phyloP scores from a whole-genome alignment of 2,329 filamentous ascomycete species.

The Botrytis medusae region DNA sequence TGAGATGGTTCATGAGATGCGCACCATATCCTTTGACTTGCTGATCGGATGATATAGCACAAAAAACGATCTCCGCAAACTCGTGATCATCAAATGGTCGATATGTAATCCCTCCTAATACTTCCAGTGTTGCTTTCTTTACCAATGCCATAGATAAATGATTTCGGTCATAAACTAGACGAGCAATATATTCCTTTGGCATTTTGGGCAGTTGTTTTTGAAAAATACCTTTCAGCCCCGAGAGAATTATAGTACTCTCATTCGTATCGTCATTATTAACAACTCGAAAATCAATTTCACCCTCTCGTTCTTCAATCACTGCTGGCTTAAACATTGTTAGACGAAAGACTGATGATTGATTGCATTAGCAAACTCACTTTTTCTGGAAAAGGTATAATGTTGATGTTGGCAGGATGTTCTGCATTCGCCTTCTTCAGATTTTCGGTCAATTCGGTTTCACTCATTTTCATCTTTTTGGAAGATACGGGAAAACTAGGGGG shows the following conservation, averaged over 20 bases:
- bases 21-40: constrained; percentile 98
- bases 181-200: constrained; percentile 98
- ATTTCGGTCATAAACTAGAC: constrained; percentile 94
- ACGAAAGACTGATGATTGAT: neutral
- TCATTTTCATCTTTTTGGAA: constrained; percentile 63
- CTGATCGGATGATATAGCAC: constrained; percentile 94
- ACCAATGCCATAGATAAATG: constrained; percentile 97
- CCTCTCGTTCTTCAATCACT: constrained; percentile 88
- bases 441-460: constrained; percentile 46
- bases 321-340: constrained; percentile 58
- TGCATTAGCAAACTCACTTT: constrained; percentile 56
- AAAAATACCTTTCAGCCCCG: constrained; percentile 95
- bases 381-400: constrained; percentile 82
- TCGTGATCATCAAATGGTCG: constrained; percentile 86
- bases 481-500: constrained; percentile 58
- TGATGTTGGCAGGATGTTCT: constrained; percentile 54
- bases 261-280: constrained; percentile 93
- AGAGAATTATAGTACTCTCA: constrained; percentile 90
- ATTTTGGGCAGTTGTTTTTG: constrained; percentile 98
- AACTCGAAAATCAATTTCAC: constrained; percentile 94
- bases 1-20: constrained; percentile 96
- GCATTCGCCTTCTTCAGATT: constrained; percentile 48
- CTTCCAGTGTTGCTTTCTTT: constrained; percentile 83
- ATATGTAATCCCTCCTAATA: constrained; percentile 97
- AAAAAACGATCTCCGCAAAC: constrained; percentile 98